Conservation (phyloP, 306 rosid species). For the Acacia melanoxylon region DNA sequence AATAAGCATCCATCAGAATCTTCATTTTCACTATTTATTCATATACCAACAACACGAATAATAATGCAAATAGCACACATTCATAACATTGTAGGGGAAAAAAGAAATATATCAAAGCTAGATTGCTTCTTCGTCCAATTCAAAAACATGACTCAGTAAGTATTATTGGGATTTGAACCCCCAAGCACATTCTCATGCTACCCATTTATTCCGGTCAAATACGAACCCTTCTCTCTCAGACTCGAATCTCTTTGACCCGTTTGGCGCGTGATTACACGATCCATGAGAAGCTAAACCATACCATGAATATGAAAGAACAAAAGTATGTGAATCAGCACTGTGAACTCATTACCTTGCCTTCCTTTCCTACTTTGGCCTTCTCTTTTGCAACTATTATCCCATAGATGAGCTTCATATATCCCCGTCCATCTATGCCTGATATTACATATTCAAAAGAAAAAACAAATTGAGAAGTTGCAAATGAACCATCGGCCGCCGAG, state of each 20-base stretch:
- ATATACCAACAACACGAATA: background rate
- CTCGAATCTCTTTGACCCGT: background rate
- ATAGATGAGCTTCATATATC: too few relatives aligned
- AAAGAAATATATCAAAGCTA: background rate
- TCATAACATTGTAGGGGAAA: background rate
- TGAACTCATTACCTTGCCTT: too few relatives aligned
- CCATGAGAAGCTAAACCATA: too few relatives aligned
- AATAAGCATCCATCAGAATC: background rate
- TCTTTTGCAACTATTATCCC: too few relatives aligned
- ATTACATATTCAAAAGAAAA: background rate
- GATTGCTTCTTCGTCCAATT: background rate
- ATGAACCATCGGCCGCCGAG: too few relatives aligned
- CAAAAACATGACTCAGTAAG: background rate
- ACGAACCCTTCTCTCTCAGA: background rate
- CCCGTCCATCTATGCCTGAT: constrained; percentile 83
- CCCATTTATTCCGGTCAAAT: background rate
- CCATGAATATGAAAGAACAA: too few relatives aligned
- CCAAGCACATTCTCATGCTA: background rate
- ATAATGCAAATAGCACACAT: background rate
- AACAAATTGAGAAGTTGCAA: too few relatives aligned
- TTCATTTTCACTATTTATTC: background rate
- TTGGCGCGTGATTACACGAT: too few relatives aligned
- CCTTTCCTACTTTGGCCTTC: too few relatives aligned
- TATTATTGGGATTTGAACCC: background rate
- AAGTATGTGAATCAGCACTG: too few relatives aligned